A percentile compares a stretch with the other conserved stretches of the same genome.
Conservation (phyloP, 768 basidiomycete genomes). For the Pisolithus albus region DNA sequence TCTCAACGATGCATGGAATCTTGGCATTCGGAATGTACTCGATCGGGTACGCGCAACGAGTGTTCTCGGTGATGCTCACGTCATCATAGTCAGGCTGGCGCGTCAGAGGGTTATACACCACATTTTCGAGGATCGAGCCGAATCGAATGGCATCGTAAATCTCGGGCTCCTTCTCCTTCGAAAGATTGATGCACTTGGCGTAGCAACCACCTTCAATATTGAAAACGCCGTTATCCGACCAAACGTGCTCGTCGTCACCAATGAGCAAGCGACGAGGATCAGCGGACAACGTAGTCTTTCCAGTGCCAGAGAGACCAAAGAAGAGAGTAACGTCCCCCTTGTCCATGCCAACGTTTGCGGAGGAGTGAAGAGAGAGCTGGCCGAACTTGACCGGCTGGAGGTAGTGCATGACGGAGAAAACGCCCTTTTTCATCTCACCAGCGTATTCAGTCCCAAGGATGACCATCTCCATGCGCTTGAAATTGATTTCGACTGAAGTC, state of each 20-base stretch:
- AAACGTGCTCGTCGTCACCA: slow-evolving; percentile 99
- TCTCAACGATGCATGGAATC: slow-evolving; percentile 83
- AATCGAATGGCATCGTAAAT: slow-evolving; percentile 93
- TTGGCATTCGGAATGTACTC: slow-evolving; percentile 94
- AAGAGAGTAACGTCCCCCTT: slow-evolving; percentile 93
- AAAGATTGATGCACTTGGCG: slow-evolving; percentile 96
- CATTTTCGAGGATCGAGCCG: slow-evolving; percentile 97
- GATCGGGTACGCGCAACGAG: slow-evolving; percentile 98
- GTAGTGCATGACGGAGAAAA: slow-evolving; percentile 99
- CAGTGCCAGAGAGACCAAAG: slow-evolving; percentile 97
- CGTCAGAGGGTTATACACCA: slow-evolving; percentile 83
- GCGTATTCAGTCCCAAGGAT: slow-evolving; percentile 98
- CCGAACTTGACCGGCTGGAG: slow-evolving; percentile 98
- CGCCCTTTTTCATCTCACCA: slow-evolving; percentile 99
- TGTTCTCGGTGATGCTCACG: slow-evolving; percentile 96
- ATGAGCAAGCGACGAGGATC: slow-evolving; percentile 92
- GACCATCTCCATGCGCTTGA: slow-evolving; percentile 99
- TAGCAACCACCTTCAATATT: slow-evolving; percentile 99
- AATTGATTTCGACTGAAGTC: slow-evolving; percentile 99
- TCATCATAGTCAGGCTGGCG: slow-evolving; percentile 94
- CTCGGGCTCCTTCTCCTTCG: slow-evolving; percentile 95
- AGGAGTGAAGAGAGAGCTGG: slow-evolving; percentile 95
- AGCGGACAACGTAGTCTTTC: slow-evolving; percentile 97
- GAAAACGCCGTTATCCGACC: slow-evolving; percentile 98
- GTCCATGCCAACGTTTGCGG: slow-evolving; percentile 90